Evolutionary conservation across 1,284 basidiomycete species (phyloP).

Genomic region (Gymnopus androsaceus): DNA sequence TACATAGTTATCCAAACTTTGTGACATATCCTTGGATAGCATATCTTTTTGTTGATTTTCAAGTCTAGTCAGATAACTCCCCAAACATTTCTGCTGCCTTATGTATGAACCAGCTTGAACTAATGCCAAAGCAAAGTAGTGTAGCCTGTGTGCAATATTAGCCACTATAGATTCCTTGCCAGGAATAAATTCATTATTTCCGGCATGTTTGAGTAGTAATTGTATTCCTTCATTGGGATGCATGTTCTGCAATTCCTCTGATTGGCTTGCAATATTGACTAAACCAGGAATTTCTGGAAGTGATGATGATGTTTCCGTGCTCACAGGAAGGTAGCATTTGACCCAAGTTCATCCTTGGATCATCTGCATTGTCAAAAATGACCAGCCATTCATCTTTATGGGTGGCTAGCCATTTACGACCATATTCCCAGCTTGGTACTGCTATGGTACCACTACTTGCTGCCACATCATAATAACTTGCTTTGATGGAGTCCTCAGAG

Average conservation of each 20-base stretch:
- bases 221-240: background rate
- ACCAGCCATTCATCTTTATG: background rate
- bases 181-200: no score
- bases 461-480: background rate
- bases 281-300: conserved; percentile 11
- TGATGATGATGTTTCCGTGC: conserved; percentile 17
- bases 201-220: background rate
- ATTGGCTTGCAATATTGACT: background rate
- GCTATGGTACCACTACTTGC: background rate
- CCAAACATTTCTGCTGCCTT: background rate
- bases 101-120: conserved; percentile 6
- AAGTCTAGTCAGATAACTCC: background rate
- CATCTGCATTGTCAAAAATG: conserved; percentile 13
- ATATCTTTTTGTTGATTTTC: background rate
- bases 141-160: conserved; percentile 1
- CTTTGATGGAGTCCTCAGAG: background rate
- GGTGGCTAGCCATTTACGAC: background rate
- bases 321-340: conserved; percentile 5
- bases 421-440: background rate
- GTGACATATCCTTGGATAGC: background rate
- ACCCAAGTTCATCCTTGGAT: background rate
- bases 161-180: background rate
- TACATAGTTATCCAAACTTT: background rate
- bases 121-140: background rate
- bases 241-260: background rate